Evolutionary conservation across 257 asterid genomes (phyloP).

Genomic region (Plectranthus barbatus): DNA sequence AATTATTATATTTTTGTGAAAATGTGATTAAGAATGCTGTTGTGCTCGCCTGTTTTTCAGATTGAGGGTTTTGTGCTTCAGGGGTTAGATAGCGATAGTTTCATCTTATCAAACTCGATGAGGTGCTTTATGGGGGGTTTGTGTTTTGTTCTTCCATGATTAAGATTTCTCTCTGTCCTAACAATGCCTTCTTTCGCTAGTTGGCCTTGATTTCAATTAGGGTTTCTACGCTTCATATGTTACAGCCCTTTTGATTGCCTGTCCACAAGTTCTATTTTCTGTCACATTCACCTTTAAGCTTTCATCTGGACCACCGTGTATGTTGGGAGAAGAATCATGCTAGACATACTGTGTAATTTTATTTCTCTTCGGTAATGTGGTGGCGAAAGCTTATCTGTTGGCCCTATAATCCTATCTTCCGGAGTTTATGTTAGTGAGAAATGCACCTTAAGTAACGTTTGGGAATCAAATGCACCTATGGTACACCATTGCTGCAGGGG

Average conservation of each 20-base stretch:
- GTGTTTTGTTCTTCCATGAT: no score
- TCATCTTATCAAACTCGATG: background rate
- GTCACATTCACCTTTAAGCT: background rate
- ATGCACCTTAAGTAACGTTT: background rate
- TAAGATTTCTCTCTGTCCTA: no score
- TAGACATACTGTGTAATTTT: no score
- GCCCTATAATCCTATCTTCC: background rate
- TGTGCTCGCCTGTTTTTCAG: no score
- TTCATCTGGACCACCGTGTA: background rate
- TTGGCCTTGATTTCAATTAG: background rate
- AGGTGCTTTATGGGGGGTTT: background rate
- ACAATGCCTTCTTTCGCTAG: background rate
- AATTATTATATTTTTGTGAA: no score
- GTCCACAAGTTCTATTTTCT: background rate
- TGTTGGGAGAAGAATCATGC: no score
- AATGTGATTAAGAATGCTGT: no score
- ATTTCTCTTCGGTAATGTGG: background rate
- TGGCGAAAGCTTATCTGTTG: background rate
- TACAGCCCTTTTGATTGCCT: background rate
- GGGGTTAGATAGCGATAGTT: background rate
- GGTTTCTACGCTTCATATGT: no score
- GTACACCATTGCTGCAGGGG: background rate
- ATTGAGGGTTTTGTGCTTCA: background rate
- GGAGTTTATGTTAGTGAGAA: background rate
- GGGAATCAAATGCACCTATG: background rate